Evolutionary conservation across 306 rosid species (phyloP), one percentile per base, ranked within the genome.

Genomic region (Luffa acutangula): DNA sequence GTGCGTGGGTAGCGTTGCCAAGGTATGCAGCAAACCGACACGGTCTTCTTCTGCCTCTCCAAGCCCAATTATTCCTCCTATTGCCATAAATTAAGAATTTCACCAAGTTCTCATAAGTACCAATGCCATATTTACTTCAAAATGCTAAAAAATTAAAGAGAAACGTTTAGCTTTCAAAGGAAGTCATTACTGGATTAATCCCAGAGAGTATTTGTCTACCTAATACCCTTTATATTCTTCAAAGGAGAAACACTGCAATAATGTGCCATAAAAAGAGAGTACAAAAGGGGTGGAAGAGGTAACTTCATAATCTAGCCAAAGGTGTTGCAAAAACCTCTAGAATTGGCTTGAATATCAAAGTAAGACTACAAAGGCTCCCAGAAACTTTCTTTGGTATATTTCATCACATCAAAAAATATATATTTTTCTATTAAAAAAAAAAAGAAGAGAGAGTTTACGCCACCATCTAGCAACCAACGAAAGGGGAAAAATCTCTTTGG

Each of bases 41-140:
- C 98, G 95, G 78, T 95, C 98, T 72, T 89, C 98, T 80, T 90
- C 98, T 25, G 97, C 96, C 84, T 95, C 98, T 79, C 97, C 97
- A 0, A 95, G 97, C 69, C 98, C 98, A 49, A 95, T 92, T 85
- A 95, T 95, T 87, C 98, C 98, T 62, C 98, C 98, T 95, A 85
- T 80, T 33, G 62, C 80, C 43, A 84, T 73, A 59, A 75, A 58
- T 49, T 49, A 25, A 73, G 39, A 51, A 6, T 49, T 14, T 49
- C 60, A 46, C 58, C 36, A 73, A 73, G 60, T 73, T 49, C 9
- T 46, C 36, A 71, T 20, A 21, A 74, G 9, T 49, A 34, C 43
- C 78, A 51, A 74, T 51, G 46, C 31, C 31, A 4, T 10, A 71
- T 43, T 71, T 4, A 45, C n/a, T 71, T 71, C 39, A 43, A 43